Conservation (phyloP, 345 rosid genomes). For the Mercurialis annua region DNA sequence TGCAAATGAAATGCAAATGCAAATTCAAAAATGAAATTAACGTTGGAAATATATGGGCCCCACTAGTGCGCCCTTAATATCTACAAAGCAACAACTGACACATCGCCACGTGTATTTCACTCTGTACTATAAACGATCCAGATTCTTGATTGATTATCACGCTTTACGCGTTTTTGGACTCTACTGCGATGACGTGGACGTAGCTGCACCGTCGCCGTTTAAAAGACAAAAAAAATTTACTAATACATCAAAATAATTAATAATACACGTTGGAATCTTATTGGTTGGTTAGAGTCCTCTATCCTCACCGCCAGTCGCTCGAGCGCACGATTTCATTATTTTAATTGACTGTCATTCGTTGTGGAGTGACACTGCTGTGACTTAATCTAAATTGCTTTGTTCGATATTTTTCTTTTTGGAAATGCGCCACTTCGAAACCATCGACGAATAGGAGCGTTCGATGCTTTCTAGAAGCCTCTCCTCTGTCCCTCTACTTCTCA, state of each 20-base stretch:
- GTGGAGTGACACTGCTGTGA: background rate
- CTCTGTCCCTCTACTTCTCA: background rate
- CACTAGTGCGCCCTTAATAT: conserved; percentile 12
- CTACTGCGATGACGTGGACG: conserved; percentile 52
- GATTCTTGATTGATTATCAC: conserved; percentile 42
- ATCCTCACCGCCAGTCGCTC: background rate
- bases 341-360: background rate
- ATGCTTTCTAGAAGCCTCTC: conserved; percentile 9
- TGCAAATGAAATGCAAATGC: conserved; percentile 24
- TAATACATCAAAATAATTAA: too few species aligned
- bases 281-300: background rate
- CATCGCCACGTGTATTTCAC: conserved; percentile 24
- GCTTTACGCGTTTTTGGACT: conserved; percentile 46
- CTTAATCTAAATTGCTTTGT: background rate
- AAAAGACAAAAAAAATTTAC: background rate
- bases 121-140: conserved; percentile 22
- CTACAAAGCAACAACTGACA: conserved; percentile 8
- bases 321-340: background rate
- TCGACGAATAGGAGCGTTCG: conserved; percentile 19
- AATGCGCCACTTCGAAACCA: conserved; percentile 15
- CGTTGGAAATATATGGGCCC: conserved; percentile 21
- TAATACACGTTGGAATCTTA: too few species aligned
- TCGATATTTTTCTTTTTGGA: conserved; percentile 12
- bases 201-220: conserved; percentile 42
- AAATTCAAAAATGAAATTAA: conserved; percentile 18